Evolutionary conservation across 2,329 filamentous ascomycete genomes (phyloP), one percentile per base, ranked within the genome.

Genomic region (Fusarium sp.): DNA sequence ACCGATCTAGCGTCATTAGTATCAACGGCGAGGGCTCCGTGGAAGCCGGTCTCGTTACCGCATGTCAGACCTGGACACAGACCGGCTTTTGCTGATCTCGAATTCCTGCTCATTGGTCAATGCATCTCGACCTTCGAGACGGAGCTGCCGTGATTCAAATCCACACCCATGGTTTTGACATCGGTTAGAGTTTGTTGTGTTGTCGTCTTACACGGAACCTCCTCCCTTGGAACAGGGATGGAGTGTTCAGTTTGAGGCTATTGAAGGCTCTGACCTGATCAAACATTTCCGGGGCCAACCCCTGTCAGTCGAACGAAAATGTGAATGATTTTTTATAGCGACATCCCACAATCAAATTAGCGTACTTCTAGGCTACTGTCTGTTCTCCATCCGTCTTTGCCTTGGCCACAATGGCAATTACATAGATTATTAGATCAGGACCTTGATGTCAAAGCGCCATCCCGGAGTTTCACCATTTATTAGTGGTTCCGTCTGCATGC

Each of bases 381-480:
- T 44, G 35, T 53, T 69, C 45, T 61, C 65, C 67, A 50, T 56
- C 58, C 58, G 42, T 61, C 47, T 48, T 54, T 72, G 45, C 47
- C 22, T 60, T 71, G 65, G 35, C 61, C 60, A 47, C 30, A 63
- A 56, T 57, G 36, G 58, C n/a, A n/a, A n/a, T n/a, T 51, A 51
- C 22, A 42, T 30, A 30, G n/a, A 51, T 51, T 51, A 35, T 51
- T 51, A 33, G 48, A 61, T 56, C 51, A 42, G 55, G 57, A 30
- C 48, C 33, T 53, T 38, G 44, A 47, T 35, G 75, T 75, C 75
- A 75, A 73, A 77, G 75, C 75, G 75, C 57, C 54, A 42, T 74
- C 64, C 58, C 54, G 63, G 54, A 68, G 75, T 77, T 77, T 77
- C 75, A 77, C 62, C 71, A 77, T 73, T 61, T 42, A 35, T 73